Percentiles rank a stretch among this genome's conserved stretches.
Evolutionary conservation across 495 filamentous ascomycete species (phyloP).

Genomic region (Daldinia concentrica): DNA sequence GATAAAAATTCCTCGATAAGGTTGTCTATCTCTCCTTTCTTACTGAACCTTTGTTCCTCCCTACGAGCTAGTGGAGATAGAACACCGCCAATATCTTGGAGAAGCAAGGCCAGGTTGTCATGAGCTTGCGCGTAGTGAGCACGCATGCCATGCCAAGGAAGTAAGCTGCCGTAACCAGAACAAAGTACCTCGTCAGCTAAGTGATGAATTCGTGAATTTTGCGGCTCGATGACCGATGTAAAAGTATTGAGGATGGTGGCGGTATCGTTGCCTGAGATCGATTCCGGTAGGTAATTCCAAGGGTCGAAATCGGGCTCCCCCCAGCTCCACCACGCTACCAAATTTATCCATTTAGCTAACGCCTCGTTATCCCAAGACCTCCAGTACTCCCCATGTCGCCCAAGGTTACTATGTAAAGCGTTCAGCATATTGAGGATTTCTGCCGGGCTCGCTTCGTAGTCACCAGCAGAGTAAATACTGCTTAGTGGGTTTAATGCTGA

Average conservation of each 20-base stretch:
- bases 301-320: not conserved
- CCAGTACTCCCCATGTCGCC: not conserved
- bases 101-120: not conserved
- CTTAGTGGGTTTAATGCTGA: not conserved
- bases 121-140: slow-evolving; percentile 5
- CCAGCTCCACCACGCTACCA: slow-evolving; percentile 16
- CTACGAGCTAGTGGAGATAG: not conserved
- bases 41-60: not conserved
- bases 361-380: not conserved
- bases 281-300: not conserved
- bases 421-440: not conserved
- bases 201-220: not conserved
- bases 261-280: not conserved
- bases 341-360: slow-evolving; percentile 2
- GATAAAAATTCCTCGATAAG: not conserved
- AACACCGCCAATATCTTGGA: not conserved
- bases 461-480: not conserved
- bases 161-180: not conserved
- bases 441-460: not conserved
- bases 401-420: not conserved
- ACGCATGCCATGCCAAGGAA: slow-evolving; percentile 11
- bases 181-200: slow-evolving; percentile 1
- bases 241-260: not conserved
- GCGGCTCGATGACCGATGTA: not conserved
- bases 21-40: not conserved